Evolutionary conservation across 352 stramenopile genomes (phyloP).

Genomic region (Phytophthora fragariae): DNA sequence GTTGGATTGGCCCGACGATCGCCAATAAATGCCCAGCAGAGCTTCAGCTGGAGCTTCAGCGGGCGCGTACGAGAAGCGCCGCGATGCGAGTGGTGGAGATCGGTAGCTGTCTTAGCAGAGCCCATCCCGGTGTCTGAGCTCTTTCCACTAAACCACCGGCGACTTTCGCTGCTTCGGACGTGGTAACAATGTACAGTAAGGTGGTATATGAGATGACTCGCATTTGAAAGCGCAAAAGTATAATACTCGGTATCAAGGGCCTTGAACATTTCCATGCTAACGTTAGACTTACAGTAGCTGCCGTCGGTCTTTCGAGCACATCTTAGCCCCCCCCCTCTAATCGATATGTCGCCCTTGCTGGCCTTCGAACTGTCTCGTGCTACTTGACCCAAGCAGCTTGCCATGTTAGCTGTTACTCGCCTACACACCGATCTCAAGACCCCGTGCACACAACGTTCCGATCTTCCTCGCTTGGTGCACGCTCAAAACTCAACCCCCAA

Average conservation of each 20-base stretch:
- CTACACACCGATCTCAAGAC: not conserved
- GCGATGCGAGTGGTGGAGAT: constrained; percentile 16
- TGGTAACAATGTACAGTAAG: not conserved
- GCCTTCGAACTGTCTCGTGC: constrained; percentile 17
- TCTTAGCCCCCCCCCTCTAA: constrained; percentile 6
- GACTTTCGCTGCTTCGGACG: not conserved
- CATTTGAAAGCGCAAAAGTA: not conserved
- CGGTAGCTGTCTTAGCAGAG: not conserved
- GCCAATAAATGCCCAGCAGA: constrained; percentile 20
- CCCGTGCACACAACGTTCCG: not conserved
- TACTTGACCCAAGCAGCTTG: constrained; percentile 7
- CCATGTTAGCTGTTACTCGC: not conserved
- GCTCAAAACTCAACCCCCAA: not conserved
- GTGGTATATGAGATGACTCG: not conserved
- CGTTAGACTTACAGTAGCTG: not conserved
- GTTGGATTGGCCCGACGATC: not conserved
- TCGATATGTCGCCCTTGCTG: constrained; percentile 15
- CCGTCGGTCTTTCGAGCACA: not conserved
- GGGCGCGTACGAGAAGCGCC: constrained; percentile 9
- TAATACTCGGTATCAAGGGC: too few relatives aligned
- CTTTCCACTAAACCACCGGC: constrained; percentile 7
- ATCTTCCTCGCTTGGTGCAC: not conserved
- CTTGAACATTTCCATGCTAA: not conserved
- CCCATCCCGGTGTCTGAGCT: constrained; percentile 20
- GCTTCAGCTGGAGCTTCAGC: constrained; percentile 7